phyloP scores from a whole-genome alignment of 331 rosid genomes.

The Ulmus americana region DNA sequence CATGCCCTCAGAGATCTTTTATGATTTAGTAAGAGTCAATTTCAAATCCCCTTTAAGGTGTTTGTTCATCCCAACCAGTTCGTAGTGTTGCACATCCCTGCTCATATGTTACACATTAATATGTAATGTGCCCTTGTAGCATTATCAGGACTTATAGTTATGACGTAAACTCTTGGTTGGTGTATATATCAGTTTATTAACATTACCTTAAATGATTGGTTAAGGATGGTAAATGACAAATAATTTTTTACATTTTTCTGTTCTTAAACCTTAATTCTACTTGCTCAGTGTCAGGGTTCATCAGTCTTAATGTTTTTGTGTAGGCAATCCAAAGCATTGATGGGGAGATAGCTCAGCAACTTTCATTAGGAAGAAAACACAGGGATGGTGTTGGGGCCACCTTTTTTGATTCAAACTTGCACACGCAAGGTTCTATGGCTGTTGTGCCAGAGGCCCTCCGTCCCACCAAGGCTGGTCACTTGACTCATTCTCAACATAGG shows the following conservation, averaged over 20 bases:
- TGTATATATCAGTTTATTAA: too few species aligned
- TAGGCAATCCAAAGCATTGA: conserved; percentile 85
- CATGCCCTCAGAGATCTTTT: background rate
- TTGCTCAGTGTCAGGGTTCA: too few species aligned
- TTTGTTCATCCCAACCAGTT: background rate
- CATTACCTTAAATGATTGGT: too few species aligned
- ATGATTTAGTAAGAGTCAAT: background rate
- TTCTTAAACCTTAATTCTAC: too few species aligned
- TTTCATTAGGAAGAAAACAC: conserved; percentile 81
- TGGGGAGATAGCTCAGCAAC: conserved; percentile 79
- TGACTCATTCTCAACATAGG: conserved; percentile 81
- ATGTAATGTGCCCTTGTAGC: too few species aligned
- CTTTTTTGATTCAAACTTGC: conserved; percentile 71
- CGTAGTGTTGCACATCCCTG: too few species aligned
- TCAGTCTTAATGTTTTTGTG: conserved; percentile 14
- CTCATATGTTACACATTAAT: too few species aligned
- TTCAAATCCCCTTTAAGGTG: background rate
- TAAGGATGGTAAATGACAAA: too few species aligned
- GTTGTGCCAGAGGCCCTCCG: conserved; percentile 91
- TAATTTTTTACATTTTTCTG: too few species aligned
- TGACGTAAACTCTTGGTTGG: too few species aligned
- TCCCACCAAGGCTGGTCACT: conserved; percentile 95
- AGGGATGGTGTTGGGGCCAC: conserved; percentile 76
- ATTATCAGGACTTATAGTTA: too few species aligned
- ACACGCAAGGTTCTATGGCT: conserved; percentile 79